phyloP scores from a whole-genome alignment of 805 yeast genomes.

The Wickerhamiella spandovensis region DNA sequence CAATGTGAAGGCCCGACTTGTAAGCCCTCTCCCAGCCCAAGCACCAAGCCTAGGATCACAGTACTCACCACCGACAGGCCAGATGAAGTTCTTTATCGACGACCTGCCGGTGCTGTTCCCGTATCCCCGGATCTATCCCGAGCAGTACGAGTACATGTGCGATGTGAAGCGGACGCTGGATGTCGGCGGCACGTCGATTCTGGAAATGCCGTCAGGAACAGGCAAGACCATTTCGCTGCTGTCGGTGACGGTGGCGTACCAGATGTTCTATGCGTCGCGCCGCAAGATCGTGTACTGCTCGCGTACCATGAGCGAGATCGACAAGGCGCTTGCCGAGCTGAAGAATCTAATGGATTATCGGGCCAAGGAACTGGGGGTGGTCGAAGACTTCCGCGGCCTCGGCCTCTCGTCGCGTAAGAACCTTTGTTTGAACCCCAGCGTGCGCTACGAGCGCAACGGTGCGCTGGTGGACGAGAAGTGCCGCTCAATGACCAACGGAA shows the following conservation, averaged over 20 bases:
- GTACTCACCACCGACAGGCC: no score
- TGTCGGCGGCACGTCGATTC: slow-evolving; percentile 89
- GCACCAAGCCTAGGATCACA: no score
- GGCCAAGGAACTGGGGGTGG: slow-evolving; percentile 66
- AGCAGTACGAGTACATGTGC: slow-evolving; percentile 95
- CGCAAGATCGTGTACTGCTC: slow-evolving; percentile 92
- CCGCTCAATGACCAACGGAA: slow-evolving; percentile 87
- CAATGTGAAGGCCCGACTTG: no score
- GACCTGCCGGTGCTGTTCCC: slow-evolving; percentile 94
- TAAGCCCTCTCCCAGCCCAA: no score
- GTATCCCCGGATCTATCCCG: slow-evolving; percentile 93
- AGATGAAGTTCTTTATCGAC: slow-evolving; percentile 70
- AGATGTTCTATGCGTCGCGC: slow-evolving; percentile 84
- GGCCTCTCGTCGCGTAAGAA: slow-evolving; percentile 93
- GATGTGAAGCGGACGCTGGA: slow-evolving; percentile 88
- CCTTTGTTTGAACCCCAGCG: slow-evolving; percentile 79
- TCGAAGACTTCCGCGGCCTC: slow-evolving; percentile 83
- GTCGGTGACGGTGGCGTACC: slow-evolving; percentile 89
- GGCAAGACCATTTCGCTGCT: slow-evolving; percentile 91
- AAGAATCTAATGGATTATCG: slow-evolving; percentile 79
- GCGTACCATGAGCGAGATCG: slow-evolving; percentile 99
- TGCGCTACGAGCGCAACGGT: slow-evolving; percentile 81
- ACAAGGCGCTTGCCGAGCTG: slow-evolving; percentile 88
- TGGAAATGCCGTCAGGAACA: slow-evolving; percentile 99
- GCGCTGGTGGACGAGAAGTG: slow-evolving; percentile 91